A percentile compares a stretch with the other conserved stretches of the same genome.
Conservation (phyloP, 164 flowering plant genomes). For the Umbellularia californica region DNA sequence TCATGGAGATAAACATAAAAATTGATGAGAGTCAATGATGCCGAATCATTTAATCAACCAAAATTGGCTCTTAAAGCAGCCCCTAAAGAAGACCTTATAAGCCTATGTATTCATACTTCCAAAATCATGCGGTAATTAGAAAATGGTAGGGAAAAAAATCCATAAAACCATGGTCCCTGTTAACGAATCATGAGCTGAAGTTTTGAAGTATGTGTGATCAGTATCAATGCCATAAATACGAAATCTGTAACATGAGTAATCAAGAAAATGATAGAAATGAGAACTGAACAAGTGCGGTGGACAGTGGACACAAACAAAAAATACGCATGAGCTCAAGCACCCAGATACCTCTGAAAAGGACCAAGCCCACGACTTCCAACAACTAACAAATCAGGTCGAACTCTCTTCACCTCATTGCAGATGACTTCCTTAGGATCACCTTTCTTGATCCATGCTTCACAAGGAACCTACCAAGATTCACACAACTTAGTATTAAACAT, state of each 20-base stretch:
- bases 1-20: no score
- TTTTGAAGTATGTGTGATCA: no score
- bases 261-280: neutral
- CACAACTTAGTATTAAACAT: neutral
- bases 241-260: neutral
- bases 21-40: no score
- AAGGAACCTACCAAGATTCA: slow-evolving; percentile 46
- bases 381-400: slow-evolving; percentile 77
- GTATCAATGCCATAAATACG: neutral
- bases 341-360: slow-evolving; percentile 79
- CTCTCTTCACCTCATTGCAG: slow-evolving; percentile 71
- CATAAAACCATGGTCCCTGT: neutral
- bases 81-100: no score
- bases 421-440: slow-evolving; percentile 90
- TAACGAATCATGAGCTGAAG: neutral
- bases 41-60: no score
- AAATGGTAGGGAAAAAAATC: neutral
- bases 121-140: neutral
- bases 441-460: slow-evolving; percentile 88
- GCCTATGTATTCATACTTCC: neutral
- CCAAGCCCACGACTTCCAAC: slow-evolving; percentile 95
- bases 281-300: neutral
- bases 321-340: neutral
- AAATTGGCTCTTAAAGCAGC: no score
- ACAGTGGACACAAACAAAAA: no score